Conservation (phyloP, 257 asterid genomes). For the Cynanchum wilfordii region DNA sequence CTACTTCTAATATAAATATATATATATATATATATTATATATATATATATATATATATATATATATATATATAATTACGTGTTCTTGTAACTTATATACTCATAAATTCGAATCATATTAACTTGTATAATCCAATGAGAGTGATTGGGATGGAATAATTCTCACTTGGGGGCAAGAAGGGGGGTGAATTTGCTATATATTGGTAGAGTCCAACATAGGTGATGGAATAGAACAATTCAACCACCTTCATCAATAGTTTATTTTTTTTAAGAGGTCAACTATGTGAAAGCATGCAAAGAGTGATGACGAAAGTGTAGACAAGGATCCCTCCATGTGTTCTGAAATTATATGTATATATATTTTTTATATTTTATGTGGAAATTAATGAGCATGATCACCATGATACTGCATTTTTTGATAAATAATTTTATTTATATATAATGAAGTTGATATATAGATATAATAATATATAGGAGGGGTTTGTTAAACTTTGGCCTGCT, state of each 20-base stretch:
- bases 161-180: not conserved
- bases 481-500: not conserved
- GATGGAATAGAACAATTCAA: not conserved
- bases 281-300: constrained; percentile 3
- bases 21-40: no score
- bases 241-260: not conserved
- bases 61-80: no score
- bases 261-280: not conserved
- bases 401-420: not conserved
- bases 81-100: no score
- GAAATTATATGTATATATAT: not conserved
- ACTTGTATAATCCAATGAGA: no score
- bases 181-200: not conserved
- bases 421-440: not conserved
- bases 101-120: no score
- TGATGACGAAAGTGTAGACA: not conserved
- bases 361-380: not conserved
- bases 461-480: no score
- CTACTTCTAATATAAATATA: no score
- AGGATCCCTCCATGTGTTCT: not conserved
- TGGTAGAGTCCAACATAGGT: not conserved
- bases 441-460: no score
- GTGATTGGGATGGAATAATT: not conserved
- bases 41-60: no score
- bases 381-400: not conserved